A percentile compares a stretch with the other conserved stretches of the same genome.
These are phyloP conservation scores for Barbatosphaeria neglecta DNA, from an alignment of 495 filamentous ascomycete genomes.

Conservation along the genomic window DNA sequence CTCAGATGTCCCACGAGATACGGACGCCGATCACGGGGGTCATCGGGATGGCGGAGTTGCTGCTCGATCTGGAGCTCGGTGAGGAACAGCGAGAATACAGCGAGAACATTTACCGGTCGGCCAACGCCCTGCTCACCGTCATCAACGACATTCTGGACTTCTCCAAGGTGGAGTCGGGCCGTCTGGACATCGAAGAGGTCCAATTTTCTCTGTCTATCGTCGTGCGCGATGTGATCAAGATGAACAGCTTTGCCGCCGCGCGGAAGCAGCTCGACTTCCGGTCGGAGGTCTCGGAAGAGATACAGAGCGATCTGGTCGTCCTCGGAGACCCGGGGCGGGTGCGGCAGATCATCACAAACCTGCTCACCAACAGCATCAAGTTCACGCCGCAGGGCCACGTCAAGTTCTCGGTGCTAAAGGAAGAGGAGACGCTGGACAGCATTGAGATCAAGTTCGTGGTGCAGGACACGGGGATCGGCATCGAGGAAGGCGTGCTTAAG, in stretches of 20 bases:
- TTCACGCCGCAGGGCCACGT: slow-evolving; percentile 69
- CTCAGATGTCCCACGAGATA: slow-evolving; percentile 85
- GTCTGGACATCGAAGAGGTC: slow-evolving; percentile 61
- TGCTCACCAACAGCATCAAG: slow-evolving; percentile 83
- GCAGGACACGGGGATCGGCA: slow-evolving; percentile 75
- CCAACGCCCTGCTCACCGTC: slow-evolving; percentile 68
- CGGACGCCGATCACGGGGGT: slow-evolving; percentile 62
- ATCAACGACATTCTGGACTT: slow-evolving; percentile 88
- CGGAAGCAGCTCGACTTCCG: slow-evolving; percentile 47
- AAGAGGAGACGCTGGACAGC: slow-evolving; percentile 34
- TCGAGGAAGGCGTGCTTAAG: slow-evolving; percentile 60
- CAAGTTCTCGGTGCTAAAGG: slow-evolving; percentile 35
- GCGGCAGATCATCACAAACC: slow-evolving; percentile 73
- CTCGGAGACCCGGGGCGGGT: slow-evolving; percentile 71
- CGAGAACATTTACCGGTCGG: slow-evolving; percentile 70
- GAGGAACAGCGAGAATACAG: slow-evolving; percentile 63
- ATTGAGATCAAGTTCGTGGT: slow-evolving; percentile 51
- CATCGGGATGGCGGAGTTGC: slow-evolving; percentile 58
- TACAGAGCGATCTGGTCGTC: slow-evolving; percentile 35
- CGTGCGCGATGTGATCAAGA: slow-evolving; percentile 57
- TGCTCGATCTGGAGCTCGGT: slow-evolving; percentile 54
- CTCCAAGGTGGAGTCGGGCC: slow-evolving; percentile 74
- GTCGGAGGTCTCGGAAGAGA: slow-evolving; percentile 29
- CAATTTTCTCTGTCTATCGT: slow-evolving; percentile 67
- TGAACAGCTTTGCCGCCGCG: slow-evolving; percentile 47